A percentile compares a stretch with the other conserved stretches of the same genome.
phyloP scores from a whole-genome alignment of 441 rosid genomes.

The Erysimum pusillum region DNA sequence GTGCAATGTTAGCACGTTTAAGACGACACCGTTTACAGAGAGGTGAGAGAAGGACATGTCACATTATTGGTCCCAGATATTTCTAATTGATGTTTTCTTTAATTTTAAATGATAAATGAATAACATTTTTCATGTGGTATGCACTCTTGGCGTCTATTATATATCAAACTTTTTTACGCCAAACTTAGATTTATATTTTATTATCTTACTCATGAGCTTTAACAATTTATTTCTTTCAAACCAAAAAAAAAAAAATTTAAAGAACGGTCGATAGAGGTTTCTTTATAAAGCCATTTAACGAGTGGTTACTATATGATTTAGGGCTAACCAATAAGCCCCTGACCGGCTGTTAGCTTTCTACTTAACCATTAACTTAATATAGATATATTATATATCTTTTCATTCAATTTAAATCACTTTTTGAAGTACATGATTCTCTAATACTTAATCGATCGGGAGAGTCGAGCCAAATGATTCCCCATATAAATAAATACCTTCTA shows the following conservation, averaged over 20 bases:
- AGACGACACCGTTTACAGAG: constrained; percentile 43
- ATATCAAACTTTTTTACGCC: constrained; percentile 32
- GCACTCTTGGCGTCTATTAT: constrained; percentile 40
- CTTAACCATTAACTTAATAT: constrained; percentile 18
- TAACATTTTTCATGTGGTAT: constrained; percentile 39
- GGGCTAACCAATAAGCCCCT: constrained; percentile 29
- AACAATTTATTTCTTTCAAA: neutral
- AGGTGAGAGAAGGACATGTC: constrained; percentile 33
- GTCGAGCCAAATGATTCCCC: constrained; percentile 19
- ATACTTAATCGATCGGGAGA: constrained; percentile 23
- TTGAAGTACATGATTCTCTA: constrained; percentile 33
- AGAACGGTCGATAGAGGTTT: constrained; percentile 41
- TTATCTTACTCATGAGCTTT: constrained; percentile 18
- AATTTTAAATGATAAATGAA: constrained; percentile 12
- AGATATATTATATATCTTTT: constrained; percentile 3
- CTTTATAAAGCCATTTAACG: constrained; percentile 21
- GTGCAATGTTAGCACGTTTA: constrained; percentile 34
- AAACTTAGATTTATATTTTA: constrained; percentile 16
- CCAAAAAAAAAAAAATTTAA: constrained; percentile 6
- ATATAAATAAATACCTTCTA: neutral
- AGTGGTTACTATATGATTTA: constrained; percentile 35
- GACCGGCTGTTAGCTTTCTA: constrained; percentile 32
- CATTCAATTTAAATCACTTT: constrained; percentile 7
- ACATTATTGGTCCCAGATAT: constrained; percentile 45
- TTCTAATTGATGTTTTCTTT: constrained; percentile 29